Evolutionary conservation across 805 yeast genomes (phyloP), one percentile per base, ranked within the genome.

Genomic region (Candida boleticola): DNA sequence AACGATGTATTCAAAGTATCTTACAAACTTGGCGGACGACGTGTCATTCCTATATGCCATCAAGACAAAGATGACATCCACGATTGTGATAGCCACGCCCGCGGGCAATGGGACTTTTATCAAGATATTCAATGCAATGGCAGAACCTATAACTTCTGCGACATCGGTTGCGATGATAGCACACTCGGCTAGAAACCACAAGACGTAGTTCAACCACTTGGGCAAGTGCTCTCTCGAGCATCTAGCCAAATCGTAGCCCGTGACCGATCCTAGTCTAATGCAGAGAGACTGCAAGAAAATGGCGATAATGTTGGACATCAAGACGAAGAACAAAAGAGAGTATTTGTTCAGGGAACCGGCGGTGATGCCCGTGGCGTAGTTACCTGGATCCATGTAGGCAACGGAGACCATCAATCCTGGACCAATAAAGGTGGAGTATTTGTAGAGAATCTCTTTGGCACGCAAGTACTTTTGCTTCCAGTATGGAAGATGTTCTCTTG

Each of bases 61-160:
- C 49, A 74, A 55, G 26, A 74, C 77, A 40, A 73, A 54, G 29
- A 73, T 51, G 23, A 74, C 77, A 50, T 74, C 79, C 3, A 58
- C 64, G 11, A 72, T 60, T 18, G 79, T 72, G 37, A 74, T 54
- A 5, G 51, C 66, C 19, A 73, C 74, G 33, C 78, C 79, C 1
- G 77, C 79, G n/a, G 76, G 72, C 27, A 73, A 53, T 1, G 79
- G 78, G 11, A 73, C 56, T 39, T 60, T 62, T 36, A 72, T 39
- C 43, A 74, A 59, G 32, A 74, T 71, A 48, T 74, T 74, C 47
- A 74, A 57, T 0, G 79, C 78, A 43, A 73, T 64, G 11, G 78
- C 77, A n/a, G 74, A 63, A 42, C 79, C 79, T 42, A 74, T 73
- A 29, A 74, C 79, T 51, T 74, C 79, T 7, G 79, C 78, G n/a